phyloP scores from a whole-genome alignment of 306 rosid species.

The Medicago lupulina region DNA sequence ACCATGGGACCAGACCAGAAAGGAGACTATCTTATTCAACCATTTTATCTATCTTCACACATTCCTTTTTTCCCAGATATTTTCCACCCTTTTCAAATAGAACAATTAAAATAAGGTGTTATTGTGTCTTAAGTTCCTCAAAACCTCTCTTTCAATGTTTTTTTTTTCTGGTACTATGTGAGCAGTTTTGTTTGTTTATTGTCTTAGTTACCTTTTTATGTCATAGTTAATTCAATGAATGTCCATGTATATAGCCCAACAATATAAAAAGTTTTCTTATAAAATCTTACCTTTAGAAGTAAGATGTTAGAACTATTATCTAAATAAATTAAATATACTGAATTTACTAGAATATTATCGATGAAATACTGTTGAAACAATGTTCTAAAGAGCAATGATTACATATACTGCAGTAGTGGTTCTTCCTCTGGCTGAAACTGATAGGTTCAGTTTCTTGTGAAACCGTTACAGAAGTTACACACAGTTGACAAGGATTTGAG shows the following conservation, averaged over 20 bases:
- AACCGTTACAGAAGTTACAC: not conserved
- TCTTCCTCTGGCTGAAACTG: not conserved
- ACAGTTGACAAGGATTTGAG: not conserved
- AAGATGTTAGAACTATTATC: not conserved
- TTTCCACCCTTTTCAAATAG: slow-evolving; percentile 17
- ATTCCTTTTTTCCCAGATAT: slow-evolving; percentile 10
- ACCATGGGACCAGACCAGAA: slow-evolving; percentile 11
- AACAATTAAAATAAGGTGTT: slow-evolving; percentile 6
- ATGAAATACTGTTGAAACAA: not conserved
- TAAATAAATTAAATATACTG: not conserved
- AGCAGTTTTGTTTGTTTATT: slow-evolving; percentile 1
- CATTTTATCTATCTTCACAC: slow-evolving; percentile 13
- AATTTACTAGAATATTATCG: not conserved
- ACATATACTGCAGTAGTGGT: not conserved
- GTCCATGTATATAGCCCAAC: slow-evolving; percentile 32
- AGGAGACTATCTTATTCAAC: slow-evolving; percentile 12
- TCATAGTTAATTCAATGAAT: slow-evolving; percentile 16
- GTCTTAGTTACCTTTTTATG: slow-evolving; percentile 14
- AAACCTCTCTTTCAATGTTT: slow-evolving; percentile 20
- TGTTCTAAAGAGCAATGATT: not conserved
- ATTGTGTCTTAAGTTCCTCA: slow-evolving; percentile 3
- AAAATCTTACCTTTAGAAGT: slow-evolving; percentile 29
- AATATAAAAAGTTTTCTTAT: slow-evolving; percentile 7
- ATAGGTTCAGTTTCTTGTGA: not conserved
- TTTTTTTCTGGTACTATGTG: slow-evolving; percentile 19